Base-by-base conservation (phyloP, 2,329 filamentous ascomycete species). In the Fusarium ramigenum region DNA sequence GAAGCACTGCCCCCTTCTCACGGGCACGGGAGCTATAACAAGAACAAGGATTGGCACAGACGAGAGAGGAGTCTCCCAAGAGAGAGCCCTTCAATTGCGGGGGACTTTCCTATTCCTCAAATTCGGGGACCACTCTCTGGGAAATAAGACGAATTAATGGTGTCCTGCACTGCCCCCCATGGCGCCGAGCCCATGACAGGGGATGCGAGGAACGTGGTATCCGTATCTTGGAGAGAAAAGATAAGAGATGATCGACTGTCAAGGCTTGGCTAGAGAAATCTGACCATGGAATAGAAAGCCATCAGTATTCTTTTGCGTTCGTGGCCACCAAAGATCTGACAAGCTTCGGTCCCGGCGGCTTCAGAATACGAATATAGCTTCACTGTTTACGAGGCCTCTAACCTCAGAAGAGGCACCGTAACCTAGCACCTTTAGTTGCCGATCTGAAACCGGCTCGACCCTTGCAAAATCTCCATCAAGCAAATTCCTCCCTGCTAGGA, bases 101-200 rank as follows among this genome's bases (percentile, higher is more conserved):
- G 66, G 64, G 64, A 36, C 62, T 44, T 59, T 58, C 49, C 44
- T 69, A 40, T 56, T 63, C 37, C 44, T 49, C n/a, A 52, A 54
- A 25, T 19, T 54, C 16, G 36, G 62, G 60, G 65, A 39, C 42
- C 65, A 39, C 42, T 37, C 43, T 36, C 8, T 63, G 65, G 66
- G 66, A 70, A 70, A 60, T 69, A 69, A 69, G 52, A 70, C 40
- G 54, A 59, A 60, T 23, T 46, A 42, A 59, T 50, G 66, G 52
- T 66, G 68, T 67, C 60, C 62, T 63, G 69, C 72, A 68, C 65
- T 62, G 65, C 63, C 46, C 71, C 68, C 64, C 54, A 44, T 69
- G 59, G 69, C 44, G 72, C 72, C 72, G 69, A 75, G 64, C 53
- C 72, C 60, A 44, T 49, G 72, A 61, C 72, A 75, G 69, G 72